Conservation (phyloP, 306 rosid species). For the Quercus alba region DNA sequence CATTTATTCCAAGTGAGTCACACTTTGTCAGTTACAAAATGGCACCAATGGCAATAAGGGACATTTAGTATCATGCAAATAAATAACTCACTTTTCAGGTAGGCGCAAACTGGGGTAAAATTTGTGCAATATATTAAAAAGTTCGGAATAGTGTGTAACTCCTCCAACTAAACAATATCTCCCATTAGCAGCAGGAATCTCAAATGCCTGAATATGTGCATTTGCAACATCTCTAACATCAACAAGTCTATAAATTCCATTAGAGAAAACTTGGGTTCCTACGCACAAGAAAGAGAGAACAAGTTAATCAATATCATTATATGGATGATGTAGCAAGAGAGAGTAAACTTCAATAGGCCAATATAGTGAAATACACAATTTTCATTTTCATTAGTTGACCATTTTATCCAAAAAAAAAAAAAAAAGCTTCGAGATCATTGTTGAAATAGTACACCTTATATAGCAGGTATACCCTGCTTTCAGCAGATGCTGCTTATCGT, state of each 20-base stretch:
- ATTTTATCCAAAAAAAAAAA: neutral
- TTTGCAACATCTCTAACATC: slow-evolving; percentile 77
- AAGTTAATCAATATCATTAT: neutral
- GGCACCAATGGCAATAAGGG: neutral
- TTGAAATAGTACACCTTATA: neutral
- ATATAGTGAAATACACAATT: neutral
- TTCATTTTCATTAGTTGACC: neutral
- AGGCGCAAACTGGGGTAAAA: slow-evolving; percentile 56
- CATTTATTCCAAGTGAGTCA: too few relatives aligned
- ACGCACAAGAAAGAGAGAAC: neutral
- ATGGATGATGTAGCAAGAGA: neutral
- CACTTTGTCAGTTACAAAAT: neutral
- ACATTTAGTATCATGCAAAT: neutral
- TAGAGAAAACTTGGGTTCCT: slow-evolving; percentile 57
- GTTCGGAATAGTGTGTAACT: slow-evolving; percentile 53
- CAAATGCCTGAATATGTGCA: slow-evolving; percentile 78
- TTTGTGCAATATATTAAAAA: slow-evolving; percentile 40
- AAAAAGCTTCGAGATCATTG: neutral
- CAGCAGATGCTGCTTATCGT: neutral
- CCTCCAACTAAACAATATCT: slow-evolving; percentile 57
- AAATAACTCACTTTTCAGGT: slow-evolving; percentile 50
- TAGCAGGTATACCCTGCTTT: neutral
- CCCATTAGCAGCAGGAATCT: slow-evolving; percentile 74
- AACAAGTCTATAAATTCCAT: slow-evolving; percentile 47
- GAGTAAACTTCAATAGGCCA: neutral